phyloP scores from a whole-genome alignment of 768 basidiomycete species.

The Ramaria rubella region DNA sequence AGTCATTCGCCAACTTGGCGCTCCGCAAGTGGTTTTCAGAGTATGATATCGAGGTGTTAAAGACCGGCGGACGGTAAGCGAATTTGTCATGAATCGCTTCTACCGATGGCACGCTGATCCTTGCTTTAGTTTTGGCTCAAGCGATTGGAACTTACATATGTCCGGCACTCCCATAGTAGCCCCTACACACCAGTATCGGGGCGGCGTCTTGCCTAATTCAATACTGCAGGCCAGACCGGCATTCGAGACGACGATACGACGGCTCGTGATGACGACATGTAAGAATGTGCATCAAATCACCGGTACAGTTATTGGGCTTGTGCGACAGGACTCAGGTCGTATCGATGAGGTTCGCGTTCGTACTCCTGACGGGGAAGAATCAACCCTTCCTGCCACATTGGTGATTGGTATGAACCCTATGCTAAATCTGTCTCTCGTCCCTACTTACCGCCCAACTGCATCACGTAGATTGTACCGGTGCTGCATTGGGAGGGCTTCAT shows the following conservation, averaged over 20 bases:
- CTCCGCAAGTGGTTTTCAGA: slow-evolving; percentile 2
- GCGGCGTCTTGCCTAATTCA: background rate
- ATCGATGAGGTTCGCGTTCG: background rate
- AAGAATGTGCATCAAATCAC: slow-evolving; percentile 6
- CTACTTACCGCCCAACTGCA: background rate
- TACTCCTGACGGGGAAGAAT: background rate
- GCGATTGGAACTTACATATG: background rate
- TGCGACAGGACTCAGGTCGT: background rate
- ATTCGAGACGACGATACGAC: slow-evolving; percentile 4
- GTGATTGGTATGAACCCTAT: background rate
- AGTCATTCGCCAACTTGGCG: slow-evolving; percentile 1
- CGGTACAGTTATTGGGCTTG: slow-evolving; percentile 5
- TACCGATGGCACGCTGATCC: too few species aligned
- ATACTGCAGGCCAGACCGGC: background rate
- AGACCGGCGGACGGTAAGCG: background rate
- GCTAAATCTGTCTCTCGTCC: background rate
- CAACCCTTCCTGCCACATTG: background rate
- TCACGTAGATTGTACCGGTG: slow-evolving; percentile 5
- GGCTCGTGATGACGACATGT: background rate
- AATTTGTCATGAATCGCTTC: background rate
- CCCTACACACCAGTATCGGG: background rate
- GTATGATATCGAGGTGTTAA: background rate
- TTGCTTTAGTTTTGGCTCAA: background rate
- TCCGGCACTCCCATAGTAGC: background rate
- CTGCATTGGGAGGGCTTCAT: background rate